Conservation (phyloP, 1,284 basidiomycete species). For the Ustilago xerochloae region DNA sequence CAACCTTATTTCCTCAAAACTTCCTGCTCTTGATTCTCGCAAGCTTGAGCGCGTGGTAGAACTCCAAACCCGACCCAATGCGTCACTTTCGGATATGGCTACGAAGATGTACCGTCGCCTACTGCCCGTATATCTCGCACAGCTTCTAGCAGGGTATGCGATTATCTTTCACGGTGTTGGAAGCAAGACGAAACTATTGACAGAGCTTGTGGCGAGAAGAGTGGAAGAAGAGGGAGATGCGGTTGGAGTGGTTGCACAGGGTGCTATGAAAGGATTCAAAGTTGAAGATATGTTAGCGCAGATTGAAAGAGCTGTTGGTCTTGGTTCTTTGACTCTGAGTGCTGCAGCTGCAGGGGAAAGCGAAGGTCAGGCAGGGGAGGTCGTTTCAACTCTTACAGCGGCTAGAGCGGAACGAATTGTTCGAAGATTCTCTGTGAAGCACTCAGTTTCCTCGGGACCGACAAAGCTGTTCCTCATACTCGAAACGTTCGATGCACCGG, state of each 20-base stretch:
- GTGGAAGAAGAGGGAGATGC: constrained; percentile 42
- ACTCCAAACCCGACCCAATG: constrained; percentile 13
- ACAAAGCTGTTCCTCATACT: constrained; percentile 38
- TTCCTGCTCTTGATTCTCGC: constrained; percentile 29
- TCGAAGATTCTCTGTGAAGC: constrained; percentile 5
- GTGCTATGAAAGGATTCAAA: constrained; percentile 48
- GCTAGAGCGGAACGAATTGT: constrained; percentile 43
- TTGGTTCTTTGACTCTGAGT: constrained; percentile 23
- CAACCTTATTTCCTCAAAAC: constrained; percentile 33
- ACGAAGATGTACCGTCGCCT: constrained; percentile 35
- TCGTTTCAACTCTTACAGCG: constrained; percentile 32
- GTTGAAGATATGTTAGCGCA: constrained; percentile 45
- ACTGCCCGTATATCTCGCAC: constrained; percentile 41
- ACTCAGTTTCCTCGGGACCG: constrained; percentile 5
- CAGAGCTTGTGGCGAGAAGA: constrained; percentile 17
- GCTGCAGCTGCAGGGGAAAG: constrained; percentile 2
- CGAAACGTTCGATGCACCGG: constrained; percentile 46
- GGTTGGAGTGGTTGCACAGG: constrained; percentile 51
- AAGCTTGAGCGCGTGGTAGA: constrained; percentile 20
- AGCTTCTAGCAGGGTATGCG: constrained; percentile 41
- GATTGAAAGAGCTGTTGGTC: constrained; percentile 33
- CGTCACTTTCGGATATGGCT: constrained; percentile 24
- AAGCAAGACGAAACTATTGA: constrained; percentile 32
- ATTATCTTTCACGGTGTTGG: constrained; percentile 52
- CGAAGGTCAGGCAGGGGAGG: constrained; percentile 1